Conservation (phyloP, 2,329 filamentous ascomycete species). For the Aspergillus spinulosporus region DNA sequence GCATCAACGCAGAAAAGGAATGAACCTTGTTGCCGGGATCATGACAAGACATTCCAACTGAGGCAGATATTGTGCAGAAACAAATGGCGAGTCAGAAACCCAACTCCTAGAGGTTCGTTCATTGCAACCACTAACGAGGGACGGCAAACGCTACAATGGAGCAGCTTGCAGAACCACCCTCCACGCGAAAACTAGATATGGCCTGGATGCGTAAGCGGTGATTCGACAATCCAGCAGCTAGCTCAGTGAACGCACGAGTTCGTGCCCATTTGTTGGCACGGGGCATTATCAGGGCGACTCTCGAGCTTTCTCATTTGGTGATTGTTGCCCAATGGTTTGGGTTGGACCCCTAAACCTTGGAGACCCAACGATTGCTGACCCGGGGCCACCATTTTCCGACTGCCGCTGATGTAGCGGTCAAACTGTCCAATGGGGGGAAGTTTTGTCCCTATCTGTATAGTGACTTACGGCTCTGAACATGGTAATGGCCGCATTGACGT, state of each 20-base stretch:
- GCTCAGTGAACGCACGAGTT: not conserved
- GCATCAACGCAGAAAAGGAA: slow-evolving; percentile 2
- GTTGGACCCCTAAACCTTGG: not conserved
- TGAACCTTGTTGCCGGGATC: slow-evolving; percentile 13
- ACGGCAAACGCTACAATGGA: not conserved
- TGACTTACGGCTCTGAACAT: not conserved
- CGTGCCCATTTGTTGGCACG: not conserved
- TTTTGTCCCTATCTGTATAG: not conserved
- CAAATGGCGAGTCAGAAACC: not conserved
- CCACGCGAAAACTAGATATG: slow-evolving; percentile 1
- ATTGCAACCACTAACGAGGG: not conserved
- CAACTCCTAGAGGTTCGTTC: not conserved
- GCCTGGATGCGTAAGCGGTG: not conserved
- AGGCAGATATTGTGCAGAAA: not conserved
- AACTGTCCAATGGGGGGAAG: not conserved
- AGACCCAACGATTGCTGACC: slow-evolving; percentile 4
- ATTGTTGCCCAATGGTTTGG: slow-evolving; percentile 11
- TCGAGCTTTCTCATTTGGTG: not conserved
- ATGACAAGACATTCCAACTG: not conserved
- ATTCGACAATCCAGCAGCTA: not conserved
- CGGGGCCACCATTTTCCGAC: not conserved
- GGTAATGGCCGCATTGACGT: not conserved
- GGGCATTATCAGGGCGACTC: slow-evolving; percentile 9
- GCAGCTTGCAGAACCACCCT: slow-evolving; percentile 1
- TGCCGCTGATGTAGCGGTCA: slow-evolving; percentile 4